These are phyloP conservation scores for Vigna hirtella DNA, from an alignment of 306 rosid species.

Conservation along the genomic window DNA sequence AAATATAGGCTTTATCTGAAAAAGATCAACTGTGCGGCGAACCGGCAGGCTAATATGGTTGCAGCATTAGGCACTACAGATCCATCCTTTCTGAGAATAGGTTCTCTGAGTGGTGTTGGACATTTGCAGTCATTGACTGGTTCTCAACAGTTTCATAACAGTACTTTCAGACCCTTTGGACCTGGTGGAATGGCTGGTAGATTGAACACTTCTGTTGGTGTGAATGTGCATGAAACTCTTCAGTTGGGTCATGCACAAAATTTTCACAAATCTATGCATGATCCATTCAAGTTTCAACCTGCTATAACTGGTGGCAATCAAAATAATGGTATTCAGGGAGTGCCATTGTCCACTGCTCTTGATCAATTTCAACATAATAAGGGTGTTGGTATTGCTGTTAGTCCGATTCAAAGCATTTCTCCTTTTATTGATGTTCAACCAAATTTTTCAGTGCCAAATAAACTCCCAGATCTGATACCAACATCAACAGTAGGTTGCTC, in stretches of 20 bases:
- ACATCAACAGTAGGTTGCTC: slow-evolving; percentile 37
- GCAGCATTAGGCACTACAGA: slow-evolving; percentile 70
- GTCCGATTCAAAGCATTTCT: slow-evolving; percentile 47
- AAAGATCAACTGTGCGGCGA: slow-evolving; percentile 63
- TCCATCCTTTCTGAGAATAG: slow-evolving; percentile 64
- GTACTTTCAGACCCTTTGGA: slow-evolving; percentile 58
- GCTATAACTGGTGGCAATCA: slow-evolving; percentile 44
- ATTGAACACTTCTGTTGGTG: slow-evolving; percentile 64
- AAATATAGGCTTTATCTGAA: slow-evolving; percentile 90
- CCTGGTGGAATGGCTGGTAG: slow-evolving; percentile 64
- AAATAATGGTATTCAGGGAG: slow-evolving; percentile 54
- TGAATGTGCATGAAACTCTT: slow-evolving; percentile 54
- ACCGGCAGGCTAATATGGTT: slow-evolving; percentile 82
- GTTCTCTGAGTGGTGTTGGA: slow-evolving; percentile 61
- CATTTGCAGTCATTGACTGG: slow-evolving; percentile 55
- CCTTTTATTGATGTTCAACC: slow-evolving; percentile 11
- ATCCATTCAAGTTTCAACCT: slow-evolving; percentile 57
- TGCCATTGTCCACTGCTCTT: slow-evolving; percentile 46
- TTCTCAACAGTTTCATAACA: slow-evolving; percentile 62
- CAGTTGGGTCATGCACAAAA: slow-evolving; percentile 58
- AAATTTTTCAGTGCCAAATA: slow-evolving; percentile 1
- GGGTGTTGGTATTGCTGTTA: slow-evolving; percentile 21
- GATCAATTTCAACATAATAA: slow-evolving; percentile 55
- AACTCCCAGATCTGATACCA: slow-evolving; percentile 45
- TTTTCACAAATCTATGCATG: slow-evolving; percentile 50